A percentile compares a stretch with the other conserved stretches of the same genome.
phyloP scores from a whole-genome alignment of 1,139 yeast species.

The Sugiyamaella sp. region DNA sequence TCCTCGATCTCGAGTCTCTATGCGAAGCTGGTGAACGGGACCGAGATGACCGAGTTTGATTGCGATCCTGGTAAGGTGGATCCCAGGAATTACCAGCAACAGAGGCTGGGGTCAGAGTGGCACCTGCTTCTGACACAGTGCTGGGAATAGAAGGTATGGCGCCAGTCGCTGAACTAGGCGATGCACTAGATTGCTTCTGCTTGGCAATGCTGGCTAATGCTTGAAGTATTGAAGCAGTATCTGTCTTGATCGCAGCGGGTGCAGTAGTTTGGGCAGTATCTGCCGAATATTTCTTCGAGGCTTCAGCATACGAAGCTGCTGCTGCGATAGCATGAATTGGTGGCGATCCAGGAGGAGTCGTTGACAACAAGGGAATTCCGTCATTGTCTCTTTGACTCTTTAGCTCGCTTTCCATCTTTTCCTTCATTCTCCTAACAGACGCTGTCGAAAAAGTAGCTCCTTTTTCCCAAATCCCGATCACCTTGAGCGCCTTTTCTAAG shows the following conservation, averaged over 20 bases:
- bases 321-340: conserved; percentile 24
- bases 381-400: conserved; percentile 13
- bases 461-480: conserved; percentile 91
- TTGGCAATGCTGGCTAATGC: conserved; percentile 45
- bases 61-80: conserved; percentile 1
- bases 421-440: conserved; percentile 50
- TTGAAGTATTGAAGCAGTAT: conserved; percentile 46
- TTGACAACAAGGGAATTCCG: conserved; percentile 43
- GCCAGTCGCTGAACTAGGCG: conserved; percentile 32
- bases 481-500: conserved; percentile 73
- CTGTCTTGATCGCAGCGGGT: conserved; percentile 31
- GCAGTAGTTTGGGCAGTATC: conserved; percentile 3
- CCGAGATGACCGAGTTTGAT: conserved; percentile 34
- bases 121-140: conserved; percentile 2
- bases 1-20: conserved; percentile 30
- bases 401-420: conserved; percentile 21
- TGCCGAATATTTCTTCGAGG: conserved; percentile 9
- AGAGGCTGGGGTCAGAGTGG: conserved; percentile 12
- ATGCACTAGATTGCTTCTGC: conserved; percentile 36
- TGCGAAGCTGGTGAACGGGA: conserved; percentile 58
- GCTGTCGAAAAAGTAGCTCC: conserved; percentile 73
- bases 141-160: conserved; percentile 23
- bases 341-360: conserved; percentile 40
- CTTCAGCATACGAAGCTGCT: conserved; percentile 21
- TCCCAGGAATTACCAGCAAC: conserved; percentile 23